Base-by-base conservation (phyloP, 148 eudicot genomes). In the Chenopodium quinoa region DNA sequence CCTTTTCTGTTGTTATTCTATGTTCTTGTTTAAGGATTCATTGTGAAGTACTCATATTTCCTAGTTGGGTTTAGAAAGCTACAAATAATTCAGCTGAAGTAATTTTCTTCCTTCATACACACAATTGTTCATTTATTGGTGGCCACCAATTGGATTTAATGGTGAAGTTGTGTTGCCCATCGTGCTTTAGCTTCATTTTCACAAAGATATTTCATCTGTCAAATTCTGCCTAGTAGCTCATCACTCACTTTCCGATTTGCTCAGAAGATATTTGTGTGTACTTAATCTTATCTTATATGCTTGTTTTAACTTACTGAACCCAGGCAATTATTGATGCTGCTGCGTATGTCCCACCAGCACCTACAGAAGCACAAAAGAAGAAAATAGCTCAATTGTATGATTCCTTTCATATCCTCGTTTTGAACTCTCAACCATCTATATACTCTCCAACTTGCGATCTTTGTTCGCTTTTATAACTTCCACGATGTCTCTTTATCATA, bases 341-440 rank as follows among this genome's bases (percentile, higher is more conserved):
- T 88, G 89, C 97, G 2, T 95, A 95, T 87, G 98, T 95, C 44
- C 98, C 99, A 56, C 99, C 97, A 67, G 97, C 98, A 71, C 98
- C 97, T 72, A 89, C 99, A 27, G 91, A 92, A 86, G 99, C 92
- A 84, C 93, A 91, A 80, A 87, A 89, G 50, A 95, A 95, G 87
- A 93, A 83, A 83, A 93, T 93, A 64, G 88, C 89, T 80, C 88
- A 90, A 83, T 19, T 95, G 99, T 95, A 90, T 87, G 92, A 44
- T 54, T 68, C 82, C 73, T 62, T 74, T 37, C 25, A 22, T 40
- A 11, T 31, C 12, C 47, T 66, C 78, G 52, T 69, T 46, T 71
- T 72, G 78, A 46, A 78, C 70, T 65, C 85, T 27, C n/a, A 78
- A 7, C 44, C 31, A 5, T 66, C 2, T n/a, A 65, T 47, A 7